Conservation (phyloP, 768 basidiomycete genomes). For the Tylopilus sp. region DNA sequence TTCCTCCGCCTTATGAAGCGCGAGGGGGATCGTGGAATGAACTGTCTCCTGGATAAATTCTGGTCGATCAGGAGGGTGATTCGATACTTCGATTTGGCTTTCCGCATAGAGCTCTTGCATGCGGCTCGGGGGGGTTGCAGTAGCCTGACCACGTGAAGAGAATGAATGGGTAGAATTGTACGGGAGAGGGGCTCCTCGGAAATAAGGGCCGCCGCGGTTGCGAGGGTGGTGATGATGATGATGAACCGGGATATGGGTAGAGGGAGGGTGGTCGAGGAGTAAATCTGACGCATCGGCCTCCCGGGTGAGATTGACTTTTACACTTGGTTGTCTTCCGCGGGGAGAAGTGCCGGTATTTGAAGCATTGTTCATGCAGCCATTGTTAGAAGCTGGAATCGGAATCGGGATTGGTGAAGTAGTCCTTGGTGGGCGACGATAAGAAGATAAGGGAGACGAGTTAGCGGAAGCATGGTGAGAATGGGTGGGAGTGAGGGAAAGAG, state of each 20-base stretch:
- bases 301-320: conserved; percentile 25
- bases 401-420: conserved; percentile 50
- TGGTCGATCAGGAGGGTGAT: conserved; percentile 23
- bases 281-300: conserved; percentile 32
- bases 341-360: conserved; percentile 35
- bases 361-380: conserved; percentile 35
- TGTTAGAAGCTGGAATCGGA: conserved; percentile 38
- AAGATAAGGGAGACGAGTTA: conserved; percentile 40
- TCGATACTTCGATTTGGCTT: conserved; percentile 31
- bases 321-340: conserved; percentile 32
- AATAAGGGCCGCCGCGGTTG: conserved; percentile 32
- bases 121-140: conserved; percentile 30
- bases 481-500: conserved; percentile 44
- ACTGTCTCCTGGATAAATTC: conserved; percentile 57
- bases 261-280: conserved; percentile 41
- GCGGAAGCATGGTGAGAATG: conserved; percentile 34
- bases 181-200: conserved; percentile 34
- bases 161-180: conserved; percentile 46
- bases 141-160: conserved; percentile 31
- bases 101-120: conserved; percentile 46
- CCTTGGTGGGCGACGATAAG: conserved; percentile 38
- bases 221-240: conserved; percentile 29
- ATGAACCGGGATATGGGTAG: conserved; percentile 40
- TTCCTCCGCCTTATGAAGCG: conserved; percentile 38
- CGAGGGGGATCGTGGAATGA: conserved; percentile 58